Conservation (phyloP, 768 basidiomycete genomes). For the Mrakia frigida region DNA sequence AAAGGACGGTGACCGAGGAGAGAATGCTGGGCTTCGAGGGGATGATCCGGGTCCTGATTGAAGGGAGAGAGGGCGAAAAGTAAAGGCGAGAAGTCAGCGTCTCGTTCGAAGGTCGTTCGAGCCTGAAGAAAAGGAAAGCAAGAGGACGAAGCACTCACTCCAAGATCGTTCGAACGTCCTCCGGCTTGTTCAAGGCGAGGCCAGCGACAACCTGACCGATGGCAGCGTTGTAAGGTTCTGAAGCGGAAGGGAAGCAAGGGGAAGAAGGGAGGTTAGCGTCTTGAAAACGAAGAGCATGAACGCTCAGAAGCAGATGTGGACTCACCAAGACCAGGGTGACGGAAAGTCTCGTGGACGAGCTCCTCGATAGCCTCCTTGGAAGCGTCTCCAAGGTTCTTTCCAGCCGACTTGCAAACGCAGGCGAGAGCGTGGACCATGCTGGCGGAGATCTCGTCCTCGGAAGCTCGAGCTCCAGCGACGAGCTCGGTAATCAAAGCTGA, state of each 20-base stretch:
- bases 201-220: constrained; percentile 60
- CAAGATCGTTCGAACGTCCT: constrained; percentile 61
- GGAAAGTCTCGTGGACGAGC: constrained; percentile 71
- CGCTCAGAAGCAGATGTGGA: neutral
- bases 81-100: no score
- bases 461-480: constrained; percentile 44
- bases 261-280: neutral
- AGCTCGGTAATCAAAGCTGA: constrained; percentile 84
- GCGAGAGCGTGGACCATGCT: constrained; percentile 73
- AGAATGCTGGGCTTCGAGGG: constrained; percentile 46
- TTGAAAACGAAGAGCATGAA: no score
- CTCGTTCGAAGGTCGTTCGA: no score
- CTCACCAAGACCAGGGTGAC: constrained; percentile 62
- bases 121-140: no score
- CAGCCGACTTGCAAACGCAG: constrained; percentile 64
- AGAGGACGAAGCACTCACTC: constrained; percentile 36
- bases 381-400: constrained; percentile 69
- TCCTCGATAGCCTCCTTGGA: constrained; percentile 68
- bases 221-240: constrained; percentile 67
- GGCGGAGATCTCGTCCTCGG: constrained; percentile 65
- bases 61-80: no score
- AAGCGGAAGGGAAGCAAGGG: neutral
- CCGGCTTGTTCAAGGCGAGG: constrained; percentile 56
- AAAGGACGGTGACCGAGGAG: constrained; percentile 50
- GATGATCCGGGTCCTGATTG: constrained; percentile 46